Percentiles rank a stretch among this genome's conserved stretches.
These are phyloP conservation scores for Eruca vesicaria DNA, from an alignment of 441 rosid species.

Conservation along the genomic window DNA sequence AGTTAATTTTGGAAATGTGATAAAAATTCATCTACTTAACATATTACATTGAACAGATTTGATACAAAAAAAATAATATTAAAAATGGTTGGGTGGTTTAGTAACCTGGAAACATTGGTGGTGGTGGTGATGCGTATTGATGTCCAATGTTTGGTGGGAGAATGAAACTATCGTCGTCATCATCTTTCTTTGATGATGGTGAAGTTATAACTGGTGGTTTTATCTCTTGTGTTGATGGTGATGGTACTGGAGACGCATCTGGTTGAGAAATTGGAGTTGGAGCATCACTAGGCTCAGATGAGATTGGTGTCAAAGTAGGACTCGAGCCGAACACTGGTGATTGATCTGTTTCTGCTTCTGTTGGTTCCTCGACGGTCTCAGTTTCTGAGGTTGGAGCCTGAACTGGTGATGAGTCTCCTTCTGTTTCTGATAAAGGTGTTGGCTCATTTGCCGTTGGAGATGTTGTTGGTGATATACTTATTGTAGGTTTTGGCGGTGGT, in stretches of 20 bases:
- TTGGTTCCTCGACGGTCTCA: conserved; percentile 19
- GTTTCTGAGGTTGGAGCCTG: conserved; percentile 22
- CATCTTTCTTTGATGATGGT: conserved; percentile 4
- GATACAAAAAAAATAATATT: conserved; percentile 20
- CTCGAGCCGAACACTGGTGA: conserved; percentile 1
- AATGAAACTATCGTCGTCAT: conserved; percentile 19
- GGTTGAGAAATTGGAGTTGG: conserved; percentile 11
- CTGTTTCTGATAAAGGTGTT: conserved; percentile 13
- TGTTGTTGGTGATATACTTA: neutral
- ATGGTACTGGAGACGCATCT: conserved; percentile 7
- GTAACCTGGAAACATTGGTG: conserved; percentile 80
- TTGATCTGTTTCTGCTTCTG: conserved; percentile 4
- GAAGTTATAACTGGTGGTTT: conserved; percentile 24
- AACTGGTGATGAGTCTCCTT: conserved; percentile 29
- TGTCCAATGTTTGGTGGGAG: conserved; percentile 48
- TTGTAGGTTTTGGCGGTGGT: conserved; percentile 32
- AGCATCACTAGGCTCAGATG: neutral
- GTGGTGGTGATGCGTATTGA: conserved; percentile 48
- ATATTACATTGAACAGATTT: conserved; percentile 21
- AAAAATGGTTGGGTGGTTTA: conserved; percentile 30
- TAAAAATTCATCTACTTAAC: conserved; percentile 23
- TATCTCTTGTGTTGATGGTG: conserved; percentile 4
- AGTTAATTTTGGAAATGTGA: neutral
- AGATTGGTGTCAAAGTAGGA: neutral
- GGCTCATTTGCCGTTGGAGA: conserved; percentile 21